These are phyloP conservation scores for Exophiala sp. DNA, from an alignment of 2,329 filamentous ascomycete genomes.

Conservation along the genomic window DNA sequence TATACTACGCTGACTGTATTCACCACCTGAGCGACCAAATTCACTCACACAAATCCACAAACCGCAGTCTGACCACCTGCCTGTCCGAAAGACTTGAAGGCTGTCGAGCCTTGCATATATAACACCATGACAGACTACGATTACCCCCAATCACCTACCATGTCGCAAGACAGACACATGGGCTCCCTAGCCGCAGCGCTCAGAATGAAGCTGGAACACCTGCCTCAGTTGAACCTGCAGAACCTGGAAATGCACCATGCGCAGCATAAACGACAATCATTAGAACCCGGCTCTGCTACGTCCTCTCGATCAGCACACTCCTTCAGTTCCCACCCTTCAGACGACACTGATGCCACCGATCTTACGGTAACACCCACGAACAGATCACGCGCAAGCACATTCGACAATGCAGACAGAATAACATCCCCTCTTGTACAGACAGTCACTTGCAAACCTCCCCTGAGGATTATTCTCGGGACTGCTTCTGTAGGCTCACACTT, in stretches of 20 bases:
- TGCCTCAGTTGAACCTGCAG: slow-evolving; percentile 24
- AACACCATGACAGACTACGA: slow-evolving; percentile 20
- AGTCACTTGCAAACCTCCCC: slow-evolving; percentile 26
- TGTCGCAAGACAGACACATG: slow-evolving; percentile 25
- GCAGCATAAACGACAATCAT: slow-evolving; percentile 16
- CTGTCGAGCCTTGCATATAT: neutral
- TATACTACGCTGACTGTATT: slow-evolving; percentile 20
- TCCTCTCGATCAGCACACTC: slow-evolving; percentile 27
- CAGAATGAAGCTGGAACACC: slow-evolving; percentile 23
- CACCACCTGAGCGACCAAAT: neutral
- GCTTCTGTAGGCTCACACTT: slow-evolving; percentile 29
- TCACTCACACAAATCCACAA: neutral
- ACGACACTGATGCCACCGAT: slow-evolving; percentile 28
- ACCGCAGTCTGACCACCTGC: neutral
- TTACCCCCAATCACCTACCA: slow-evolving; percentile 21
- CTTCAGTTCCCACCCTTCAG: slow-evolving; percentile 23
- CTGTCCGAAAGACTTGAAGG: neutral
- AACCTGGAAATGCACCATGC: slow-evolving; percentile 14
- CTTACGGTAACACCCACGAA: slow-evolving; percentile 25
- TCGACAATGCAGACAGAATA: slow-evolving; percentile 21
- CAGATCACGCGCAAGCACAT: slow-evolving; percentile 28
- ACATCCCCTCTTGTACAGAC: slow-evolving; percentile 16
- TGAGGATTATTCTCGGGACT: slow-evolving; percentile 30
- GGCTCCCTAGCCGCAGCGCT: slow-evolving; percentile 27
- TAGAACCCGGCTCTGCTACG: slow-evolving; percentile 21